These are phyloP conservation scores for Didymosphaeria variabile DNA, from an alignment of 2,329 filamentous ascomycete genomes.

Conservation along the genomic window DNA sequence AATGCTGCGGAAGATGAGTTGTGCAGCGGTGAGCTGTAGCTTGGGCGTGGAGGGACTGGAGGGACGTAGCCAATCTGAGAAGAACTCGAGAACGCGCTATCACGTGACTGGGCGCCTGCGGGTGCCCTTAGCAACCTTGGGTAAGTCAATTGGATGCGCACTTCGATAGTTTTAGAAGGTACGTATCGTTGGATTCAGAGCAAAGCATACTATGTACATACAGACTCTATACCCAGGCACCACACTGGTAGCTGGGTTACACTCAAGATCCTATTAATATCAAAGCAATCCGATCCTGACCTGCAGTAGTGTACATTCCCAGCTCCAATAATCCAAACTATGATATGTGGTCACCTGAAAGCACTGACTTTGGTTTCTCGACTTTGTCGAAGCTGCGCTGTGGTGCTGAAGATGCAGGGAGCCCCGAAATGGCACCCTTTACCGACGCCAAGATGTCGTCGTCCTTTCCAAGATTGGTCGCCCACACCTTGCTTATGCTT, in stretches of 20 bases:
- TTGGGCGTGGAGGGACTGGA: background rate
- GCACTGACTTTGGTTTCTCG: slow-evolving; percentile 23
- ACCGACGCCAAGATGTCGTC: slow-evolving; percentile 44
- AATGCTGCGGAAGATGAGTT: background rate
- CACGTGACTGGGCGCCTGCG: slow-evolving; percentile 8
- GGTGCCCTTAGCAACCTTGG: background rate
- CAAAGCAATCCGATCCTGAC: background rate
- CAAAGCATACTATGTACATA: background rate
- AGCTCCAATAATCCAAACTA: background rate
- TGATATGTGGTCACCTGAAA: slow-evolving; percentile 24
- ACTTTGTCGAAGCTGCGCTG: slow-evolving; percentile 31
- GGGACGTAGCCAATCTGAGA: background rate
- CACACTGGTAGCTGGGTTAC: background rate
- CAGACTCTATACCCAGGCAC: background rate
- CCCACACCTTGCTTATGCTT: slow-evolving; percentile 86
- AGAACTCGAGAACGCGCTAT: slow-evolving; percentile 7
- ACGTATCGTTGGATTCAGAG: background rate
- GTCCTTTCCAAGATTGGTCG: slow-evolving; percentile 72
- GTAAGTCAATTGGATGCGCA: background rate
- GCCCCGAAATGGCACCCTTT: slow-evolving; percentile 34
- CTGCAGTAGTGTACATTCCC: background rate
- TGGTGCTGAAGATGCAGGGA: slow-evolving; percentile 32
- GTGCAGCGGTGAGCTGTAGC: background rate
- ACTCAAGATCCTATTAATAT: background rate
- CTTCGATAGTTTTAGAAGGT: background rate